Evolutionary conservation across 1,139 yeast species (phyloP), one percentile per base, ranked within the genome.

Genomic region (Pichiaceae sp.): DNA sequence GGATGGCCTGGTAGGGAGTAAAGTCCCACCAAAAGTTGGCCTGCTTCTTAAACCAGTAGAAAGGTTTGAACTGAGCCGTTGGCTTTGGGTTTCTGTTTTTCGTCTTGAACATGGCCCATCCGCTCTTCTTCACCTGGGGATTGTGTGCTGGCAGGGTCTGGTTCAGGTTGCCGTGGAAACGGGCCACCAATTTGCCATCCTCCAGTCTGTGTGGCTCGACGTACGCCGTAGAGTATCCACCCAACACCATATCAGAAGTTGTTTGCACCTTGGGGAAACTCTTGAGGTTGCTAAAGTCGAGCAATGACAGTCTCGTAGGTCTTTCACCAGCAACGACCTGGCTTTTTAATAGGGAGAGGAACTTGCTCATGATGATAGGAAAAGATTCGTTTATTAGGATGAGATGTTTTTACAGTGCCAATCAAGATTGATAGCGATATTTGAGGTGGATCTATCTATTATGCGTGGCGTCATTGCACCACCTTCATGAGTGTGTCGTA

Each of bases 91-190:
- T 50, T 39, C 56, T 48, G 52, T 81, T 85, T 45, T 65, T 70
- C 2, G 95, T 83, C 45, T 94, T 70, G 60, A 83, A 82, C 93
- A 85, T 83, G 34, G 94, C 87, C 61, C 85, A 85, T 1, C 95
- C 95, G 5, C 85, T 73, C 36, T 82, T 67, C 15, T 78, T 70
- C 29, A 82, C 72, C 33, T 50, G 47, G 4, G 47, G 42, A 29
- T 54, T 45, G 33, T 73, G 68, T 42, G 75, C 71, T 15, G 95
- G 95, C 37, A 83, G 70, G 48, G 82, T 87, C 47, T 81, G 70
- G 54, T 78, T 82, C 47, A 84, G 64, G 42, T 73, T 72, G 6
- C 95, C 95, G 50, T 71, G 72, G 60, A 84, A 84, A 42, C 70
- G 73, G 4, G 77, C 87, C 32, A 70, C 64, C 16, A 61, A 46